Base-by-base conservation (phyloP, 164 flowering plant species). In the Stephania cephalantha region DNA sequence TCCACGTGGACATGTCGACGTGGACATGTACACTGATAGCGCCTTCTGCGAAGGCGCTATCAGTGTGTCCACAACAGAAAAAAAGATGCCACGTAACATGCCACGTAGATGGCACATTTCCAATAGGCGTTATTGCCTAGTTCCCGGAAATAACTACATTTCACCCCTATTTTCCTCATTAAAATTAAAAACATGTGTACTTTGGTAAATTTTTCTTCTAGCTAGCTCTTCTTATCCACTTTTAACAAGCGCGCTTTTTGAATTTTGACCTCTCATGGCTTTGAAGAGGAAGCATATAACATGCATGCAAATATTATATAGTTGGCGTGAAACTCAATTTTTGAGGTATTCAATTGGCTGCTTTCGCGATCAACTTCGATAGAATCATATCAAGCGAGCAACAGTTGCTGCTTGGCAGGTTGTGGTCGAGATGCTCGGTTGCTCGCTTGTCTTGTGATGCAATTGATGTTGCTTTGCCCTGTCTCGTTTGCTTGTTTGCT, bases 381-480 rank as follows among this genome's bases (percentile, higher is more conserved):
- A 25, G 70, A 58, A 58, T 58, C 64, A 15, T 15, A 58, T 58
- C 17, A 58, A 15, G 11, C 11, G 12, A 58, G 20, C 18, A 58
- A n/a, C 18, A 18, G 64, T 58, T 17, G n/a, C 18, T 58, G 64
- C 42, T 58, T 18, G 64, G 64, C 17, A n/a, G 6, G 20, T 68
- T 12, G n/a, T 42, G 48, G 4, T 35, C 42, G 10, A 44, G 71
- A 69, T 42, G 20, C 9, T 4, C 9, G 30, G 9, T 12, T 71
- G 18, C 71, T 48, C 67, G 71, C 46, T 67, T 74, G 76, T 74
- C 76, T 74, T 74, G 31, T 67, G 25, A 35, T 35, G 1, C 42
- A 35, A 22, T 67, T 42, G 76, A 74, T 67, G 76, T 74, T 67
- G 66, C 76, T 74, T 30, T 67, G 29, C 31, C 8, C 18, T 74